phyloP scores from a whole-genome alignment of 768 basidiomycete species.

The Gloeophyllum trabeum region DNA sequence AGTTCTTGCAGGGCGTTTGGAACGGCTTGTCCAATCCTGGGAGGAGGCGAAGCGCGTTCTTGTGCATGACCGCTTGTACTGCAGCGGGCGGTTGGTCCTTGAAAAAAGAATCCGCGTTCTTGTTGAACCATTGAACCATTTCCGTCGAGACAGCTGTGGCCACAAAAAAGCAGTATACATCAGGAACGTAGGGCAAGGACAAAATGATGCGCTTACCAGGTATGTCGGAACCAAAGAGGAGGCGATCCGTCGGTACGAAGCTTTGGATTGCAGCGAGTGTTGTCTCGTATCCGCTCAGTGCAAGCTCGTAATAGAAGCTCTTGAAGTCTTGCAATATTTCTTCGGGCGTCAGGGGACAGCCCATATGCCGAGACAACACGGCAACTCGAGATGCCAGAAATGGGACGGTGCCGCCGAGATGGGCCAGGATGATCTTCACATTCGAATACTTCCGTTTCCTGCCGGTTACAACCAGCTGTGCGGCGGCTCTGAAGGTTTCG shows the following conservation, averaged over 20 bases:
- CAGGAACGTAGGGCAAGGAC: no score
- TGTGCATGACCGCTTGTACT: conserved; percentile 31
- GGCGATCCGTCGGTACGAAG: conserved; percentile 35
- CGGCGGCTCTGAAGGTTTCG: conserved; percentile 75
- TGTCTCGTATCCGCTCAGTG: conserved; percentile 45
- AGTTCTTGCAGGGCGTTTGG: no score
- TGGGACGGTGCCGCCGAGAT: conserved; percentile 60
- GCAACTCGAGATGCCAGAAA: conserved; percentile 62
- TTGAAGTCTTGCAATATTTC: conserved; percentile 62
- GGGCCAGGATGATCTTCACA: conserved; percentile 58
- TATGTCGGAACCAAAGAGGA: conserved; percentile 70
- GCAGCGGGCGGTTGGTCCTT: conserved; percentile 19
- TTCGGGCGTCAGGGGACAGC: conserved; percentile 46
- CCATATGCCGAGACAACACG: conserved; percentile 58
- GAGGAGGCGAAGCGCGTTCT: conserved; percentile 45
- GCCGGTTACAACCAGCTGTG: conserved; percentile 65
- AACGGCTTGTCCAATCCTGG: no score
- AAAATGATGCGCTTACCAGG: conserved; percentile 41
- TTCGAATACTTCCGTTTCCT: conserved; percentile 50
- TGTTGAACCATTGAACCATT: conserved; percentile 53
- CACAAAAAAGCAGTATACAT: background rate
- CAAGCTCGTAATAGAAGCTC: conserved; percentile 67
- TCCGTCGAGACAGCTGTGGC: conserved; percentile 41
- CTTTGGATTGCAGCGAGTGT: conserved; percentile 38
- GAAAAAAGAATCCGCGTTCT: conserved; percentile 39